A percentile compares a stretch with the other conserved stretches of the same genome.
Evolutionary conservation across 305 asterid species (phyloP).

Genomic region (Coffea humblotiana): DNA sequence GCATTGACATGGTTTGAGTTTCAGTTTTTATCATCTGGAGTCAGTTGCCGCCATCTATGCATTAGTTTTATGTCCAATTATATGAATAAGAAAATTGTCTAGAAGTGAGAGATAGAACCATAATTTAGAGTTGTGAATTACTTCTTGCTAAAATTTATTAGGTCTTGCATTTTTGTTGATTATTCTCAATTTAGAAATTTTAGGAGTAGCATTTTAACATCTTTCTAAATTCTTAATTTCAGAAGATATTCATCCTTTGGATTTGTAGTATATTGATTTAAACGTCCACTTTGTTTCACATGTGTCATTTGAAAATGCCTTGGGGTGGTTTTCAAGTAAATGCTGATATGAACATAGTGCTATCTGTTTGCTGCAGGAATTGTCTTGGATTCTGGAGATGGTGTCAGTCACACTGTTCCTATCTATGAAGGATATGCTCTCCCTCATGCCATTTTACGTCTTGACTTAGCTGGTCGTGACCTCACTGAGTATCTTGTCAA

Average conservation of each 20-base stretch:
- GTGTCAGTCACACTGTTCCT: slow-evolving; percentile 43
- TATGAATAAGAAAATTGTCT: neutral
- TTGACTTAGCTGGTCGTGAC: slow-evolving; percentile 41
- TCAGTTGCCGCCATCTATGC: neutral
- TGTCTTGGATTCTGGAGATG: slow-evolving; percentile 45
- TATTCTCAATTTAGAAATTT: neutral
- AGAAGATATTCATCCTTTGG: neutral
- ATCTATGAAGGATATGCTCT: slow-evolving; percentile 40
- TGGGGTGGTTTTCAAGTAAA: neutral
- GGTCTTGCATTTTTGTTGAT: neutral
- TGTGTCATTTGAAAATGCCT: neutral
- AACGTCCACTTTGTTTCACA: neutral
- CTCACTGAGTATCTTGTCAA: slow-evolving; percentile 35
- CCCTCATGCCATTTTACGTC: slow-evolving; percentile 39
- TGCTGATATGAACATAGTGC: neutral
- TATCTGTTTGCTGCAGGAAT: slow-evolving; percentile 24
- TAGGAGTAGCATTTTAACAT: neutral
- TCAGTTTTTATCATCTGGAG: neutral
- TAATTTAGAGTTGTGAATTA: neutral
- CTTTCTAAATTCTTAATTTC: neutral
- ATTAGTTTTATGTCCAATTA: neutral
- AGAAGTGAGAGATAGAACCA: neutral
- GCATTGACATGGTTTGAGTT: neutral
- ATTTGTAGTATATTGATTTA: neutral
- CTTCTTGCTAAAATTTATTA: neutral